Conservation (phyloP, 78 protist species). For the Creolimax fragrantissima region DNA sequence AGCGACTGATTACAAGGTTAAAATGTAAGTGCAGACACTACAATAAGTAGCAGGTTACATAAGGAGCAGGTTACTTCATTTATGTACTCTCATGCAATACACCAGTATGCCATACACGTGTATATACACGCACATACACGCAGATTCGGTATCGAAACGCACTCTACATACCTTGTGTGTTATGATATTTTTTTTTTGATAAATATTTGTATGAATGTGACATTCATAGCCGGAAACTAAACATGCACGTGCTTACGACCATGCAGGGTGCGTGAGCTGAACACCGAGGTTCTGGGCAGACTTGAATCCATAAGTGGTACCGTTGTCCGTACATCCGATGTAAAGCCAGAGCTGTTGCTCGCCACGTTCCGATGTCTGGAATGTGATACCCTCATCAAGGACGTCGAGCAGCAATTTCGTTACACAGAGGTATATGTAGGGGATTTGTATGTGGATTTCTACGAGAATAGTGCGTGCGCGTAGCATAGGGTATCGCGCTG, state of each 20-base stretch:
- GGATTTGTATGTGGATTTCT: neutral
- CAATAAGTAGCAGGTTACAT: no score
- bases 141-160: no score
- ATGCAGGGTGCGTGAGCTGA: conserved; percentile 57
- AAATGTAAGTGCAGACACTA: neutral
- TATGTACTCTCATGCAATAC: no score
- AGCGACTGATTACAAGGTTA: neutral
- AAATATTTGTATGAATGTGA: no score
- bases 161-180: no score
- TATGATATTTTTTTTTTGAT: no score
- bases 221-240: no score
- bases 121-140: no score
- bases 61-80: no score
- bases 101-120: no score
- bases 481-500: neutral
- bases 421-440: conserved; percentile 70
- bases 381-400: conserved; percentile 46
- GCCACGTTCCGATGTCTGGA: conserved; percentile 84
- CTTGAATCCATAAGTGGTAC: conserved; percentile 81
- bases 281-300: conserved; percentile 52
- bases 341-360: conserved; percentile 89
- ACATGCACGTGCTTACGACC: neutral
- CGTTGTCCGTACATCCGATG: conserved; percentile 92
- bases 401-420: conserved; percentile 86
- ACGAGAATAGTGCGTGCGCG: neutral